Evolutionary conservation across 2,329 filamentous ascomycete species (phyloP), one percentile per base, ranked within the genome.

Genomic region (Emmonsia crescens): DNA sequence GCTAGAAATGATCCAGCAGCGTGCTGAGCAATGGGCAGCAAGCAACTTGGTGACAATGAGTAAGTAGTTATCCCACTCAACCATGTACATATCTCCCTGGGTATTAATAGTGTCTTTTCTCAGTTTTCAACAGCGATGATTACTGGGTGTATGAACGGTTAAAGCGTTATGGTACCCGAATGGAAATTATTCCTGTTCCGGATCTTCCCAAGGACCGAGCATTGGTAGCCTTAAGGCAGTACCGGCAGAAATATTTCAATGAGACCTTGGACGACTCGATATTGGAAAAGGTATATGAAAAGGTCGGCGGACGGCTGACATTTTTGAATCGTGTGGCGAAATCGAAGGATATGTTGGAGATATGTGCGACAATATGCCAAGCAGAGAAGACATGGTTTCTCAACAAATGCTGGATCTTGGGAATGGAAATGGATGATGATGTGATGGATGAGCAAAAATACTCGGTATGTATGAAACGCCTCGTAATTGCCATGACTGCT

Each of bases 401-500:
- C 24, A 91, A 90, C 74, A 85, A 88, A 71, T 91, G 88, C 72
- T 88, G 88, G 79, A 89, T 91, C 60, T 79, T 92, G 1, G 89
- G 89, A 21, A 79, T 77, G 64, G 85, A 87, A 65, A 91, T 88
- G 87, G 94, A 97, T 68, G 94, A 97, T 75, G 94, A 99, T 72
- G 94, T 96, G 67, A 97, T 97, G 87, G 91, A 96, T 71, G 89
- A 96, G 74, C 91, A 97, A 72, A 96, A 97, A 74, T 96, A 91
- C 80, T 90, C 92, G 54, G 88, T 91, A 79, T 76, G 88, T 91
- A 79, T 76, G 86, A 83, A 38, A 46, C 62, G 6, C 16, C 29
- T 42, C n/a, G 0, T 21, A 55, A 19, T 55, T 33, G 16, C 40
- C 16, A 27, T 6, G 24, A n/a, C 46, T 16, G 24, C 12, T 27